Evolutionary conservation across 2,329 filamentous ascomycete species (phyloP).

Genomic region (Drechmeria coniospora): DNA sequence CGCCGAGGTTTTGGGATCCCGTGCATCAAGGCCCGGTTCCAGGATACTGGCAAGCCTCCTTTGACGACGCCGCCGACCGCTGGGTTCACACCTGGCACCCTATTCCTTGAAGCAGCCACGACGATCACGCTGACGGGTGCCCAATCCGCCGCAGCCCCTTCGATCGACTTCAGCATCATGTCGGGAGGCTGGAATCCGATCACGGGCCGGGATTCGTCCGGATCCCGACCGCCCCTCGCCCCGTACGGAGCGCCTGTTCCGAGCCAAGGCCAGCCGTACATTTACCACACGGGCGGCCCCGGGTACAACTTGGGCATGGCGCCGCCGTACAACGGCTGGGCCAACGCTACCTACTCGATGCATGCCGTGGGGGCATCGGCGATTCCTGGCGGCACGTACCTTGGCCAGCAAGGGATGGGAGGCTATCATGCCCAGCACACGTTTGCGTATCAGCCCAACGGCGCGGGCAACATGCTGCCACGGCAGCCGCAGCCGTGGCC

Average conservation of each 20-base stretch:
- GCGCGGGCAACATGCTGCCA: constrained; percentile 16
- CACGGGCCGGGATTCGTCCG: constrained; percentile 20
- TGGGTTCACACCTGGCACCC: constrained; percentile 24
- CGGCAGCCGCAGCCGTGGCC: constrained; percentile 28
- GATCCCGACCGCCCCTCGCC: constrained; percentile 15
- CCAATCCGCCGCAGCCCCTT: neutral
- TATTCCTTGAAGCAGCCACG: constrained; percentile 9
- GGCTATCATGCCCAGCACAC: constrained; percentile 13
- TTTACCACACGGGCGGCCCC: constrained; percentile 20
- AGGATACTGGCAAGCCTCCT: constrained; percentile 20
- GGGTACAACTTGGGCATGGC: constrained; percentile 16
- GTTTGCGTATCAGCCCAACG: constrained; percentile 22
- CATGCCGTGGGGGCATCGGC: too few relatives aligned
- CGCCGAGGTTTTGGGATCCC: constrained; percentile 13
- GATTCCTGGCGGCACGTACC: constrained; percentile 1
- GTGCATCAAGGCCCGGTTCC: constrained; percentile 14
- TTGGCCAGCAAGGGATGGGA: constrained; percentile 3
- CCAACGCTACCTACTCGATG: too few relatives aligned
- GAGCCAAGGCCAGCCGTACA: constrained; percentile 21
- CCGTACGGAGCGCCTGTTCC: constrained; percentile 18
- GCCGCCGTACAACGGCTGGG: constrained; percentile 8
- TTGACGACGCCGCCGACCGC: constrained; percentile 12
- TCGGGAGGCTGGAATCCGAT: constrained; percentile 25
- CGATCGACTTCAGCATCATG: constrained; percentile 11
- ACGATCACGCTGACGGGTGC: too few relatives aligned